phyloP scores from a whole-genome alignment of 441 rosid genomes.

The Omphalea diandra region DNA sequence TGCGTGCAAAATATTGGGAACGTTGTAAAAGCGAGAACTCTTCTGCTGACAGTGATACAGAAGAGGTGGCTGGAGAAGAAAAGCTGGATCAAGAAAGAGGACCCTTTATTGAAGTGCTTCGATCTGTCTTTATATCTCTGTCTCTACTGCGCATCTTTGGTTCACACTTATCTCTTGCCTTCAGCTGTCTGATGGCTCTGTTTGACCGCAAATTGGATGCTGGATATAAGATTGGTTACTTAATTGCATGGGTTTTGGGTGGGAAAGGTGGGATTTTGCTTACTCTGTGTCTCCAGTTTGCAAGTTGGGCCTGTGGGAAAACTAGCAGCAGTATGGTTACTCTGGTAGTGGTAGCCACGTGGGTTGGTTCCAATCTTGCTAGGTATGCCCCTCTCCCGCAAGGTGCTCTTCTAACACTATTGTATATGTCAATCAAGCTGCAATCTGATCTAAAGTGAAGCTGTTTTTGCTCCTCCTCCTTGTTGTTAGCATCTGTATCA shows the following conservation, averaged over 20 bases:
- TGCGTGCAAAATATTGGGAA: conserved; percentile 44
- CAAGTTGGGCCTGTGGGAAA: conserved; percentile 91
- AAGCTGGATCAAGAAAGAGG: conserved; percentile 41
- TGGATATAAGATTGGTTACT: conserved; percentile 75
- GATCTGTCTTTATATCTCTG: conserved; percentile 50
- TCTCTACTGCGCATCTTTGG: conserved; percentile 60
- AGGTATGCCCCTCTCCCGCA: conserved; percentile 79
- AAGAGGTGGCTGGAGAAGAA: conserved; percentile 33
- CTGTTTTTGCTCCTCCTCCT: background rate
- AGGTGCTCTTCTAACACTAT: conserved; percentile 73
- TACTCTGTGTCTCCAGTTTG: conserved; percentile 61
- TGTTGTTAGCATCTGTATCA: background rate
- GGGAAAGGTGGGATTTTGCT: conserved; percentile 78
- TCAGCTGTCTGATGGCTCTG: conserved; percentile 56
- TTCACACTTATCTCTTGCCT: conserved; percentile 52
- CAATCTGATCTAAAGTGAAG: conserved; percentile 53
- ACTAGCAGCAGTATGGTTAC: conserved; percentile 71
- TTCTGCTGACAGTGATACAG: conserved; percentile 36
- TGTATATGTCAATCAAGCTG: conserved; percentile 88
- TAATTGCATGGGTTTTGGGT: conserved; percentile 74
- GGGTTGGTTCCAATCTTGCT: conserved; percentile 79
- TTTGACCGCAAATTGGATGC: conserved; percentile 66
- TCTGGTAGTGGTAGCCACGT: conserved; percentile 62
- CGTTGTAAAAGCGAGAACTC: conserved; percentile 29
- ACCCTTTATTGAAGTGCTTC: conserved; percentile 39